Base-by-base conservation (phyloP, 2,329 filamentous ascomycete genomes). In the Fonsecaea nubica region DNA sequence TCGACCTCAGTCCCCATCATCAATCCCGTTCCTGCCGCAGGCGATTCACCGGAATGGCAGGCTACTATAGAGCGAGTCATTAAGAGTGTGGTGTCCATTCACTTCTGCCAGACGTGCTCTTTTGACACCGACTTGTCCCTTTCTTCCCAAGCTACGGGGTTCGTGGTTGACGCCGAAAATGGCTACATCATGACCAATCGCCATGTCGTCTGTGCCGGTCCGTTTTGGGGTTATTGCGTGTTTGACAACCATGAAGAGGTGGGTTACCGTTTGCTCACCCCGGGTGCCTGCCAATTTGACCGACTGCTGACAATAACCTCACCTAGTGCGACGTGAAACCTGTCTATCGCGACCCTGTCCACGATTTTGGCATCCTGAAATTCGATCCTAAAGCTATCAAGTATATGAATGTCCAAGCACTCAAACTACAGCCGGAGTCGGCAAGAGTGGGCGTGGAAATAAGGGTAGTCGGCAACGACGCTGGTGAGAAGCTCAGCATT, bases 141-240 rank as follows among this genome's bases (percentile, higher is more conserved):
- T 78, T 92, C 92, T 18, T 97, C 93, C 75, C 95, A 99, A 81
- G 95, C 95, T 3, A 99, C 95, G 0, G 95, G 95, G 7, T 99
- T 99, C 76, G 93, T 99, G 15, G 95, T 99, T 30, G 95, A 99
- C 81, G 92, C 95, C 4, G 90, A 97, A 80, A 89, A 88, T 77
- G 95, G 95, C 77, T 93, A 93, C 77, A 94, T 95, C 74, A 80
- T 95, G 77, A 95, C 92, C 10, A 95, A 95, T 77, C 87, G 92
- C 66, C 95, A 99, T 81, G 95, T 99, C 36, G 95, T 98, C 50
- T 93, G 95, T 71, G 87, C 95, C 0, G 95, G 95, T 0, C 95
- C 95, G 0, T 99, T 99, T 80, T 98, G 94, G 90, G 95, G 95
- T 56, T 97, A 96, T 81, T 93, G 92, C 77, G 93, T 99, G 72